Evolutionary conservation across 768 basidiomycete species (phyloP).

Genomic region (Coprinopsis sp.): DNA sequence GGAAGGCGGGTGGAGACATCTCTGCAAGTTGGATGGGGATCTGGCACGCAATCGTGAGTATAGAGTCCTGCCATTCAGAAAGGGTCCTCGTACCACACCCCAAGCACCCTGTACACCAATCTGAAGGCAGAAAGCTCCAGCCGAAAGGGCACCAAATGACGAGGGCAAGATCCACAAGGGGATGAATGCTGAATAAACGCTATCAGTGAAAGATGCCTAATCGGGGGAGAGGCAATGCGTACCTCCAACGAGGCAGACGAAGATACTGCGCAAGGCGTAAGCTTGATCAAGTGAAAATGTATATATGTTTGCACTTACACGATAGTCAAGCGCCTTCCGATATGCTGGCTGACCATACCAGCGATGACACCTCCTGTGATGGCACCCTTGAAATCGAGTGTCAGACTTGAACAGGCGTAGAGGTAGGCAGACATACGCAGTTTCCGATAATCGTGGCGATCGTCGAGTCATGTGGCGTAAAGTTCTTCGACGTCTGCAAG

Average conservation of each 20-base stretch:
- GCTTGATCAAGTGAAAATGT: constrained; percentile 6
- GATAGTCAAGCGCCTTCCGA: constrained; percentile 83
- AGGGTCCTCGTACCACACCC: constrained; percentile 66
- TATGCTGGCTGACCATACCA: constrained; percentile 66
- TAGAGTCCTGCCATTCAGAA: constrained; percentile 28
- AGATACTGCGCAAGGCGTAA: constrained; percentile 36
- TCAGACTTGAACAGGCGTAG: background rate
- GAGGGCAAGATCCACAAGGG: constrained; percentile 82
- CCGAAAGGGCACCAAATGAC: constrained; percentile 62
- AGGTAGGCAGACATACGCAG: constrained; percentile 35
- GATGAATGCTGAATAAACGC: constrained; percentile 44
- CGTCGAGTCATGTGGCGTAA: constrained; percentile 54
- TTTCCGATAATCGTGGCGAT: constrained; percentile 80
- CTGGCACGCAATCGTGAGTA: constrained; percentile 45
- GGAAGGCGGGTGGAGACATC: constrained; percentile 83
- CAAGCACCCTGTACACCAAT: constrained; percentile 89
- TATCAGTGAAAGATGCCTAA: background rate
- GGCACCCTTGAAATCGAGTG: constrained; percentile 35
- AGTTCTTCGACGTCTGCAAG: constrained; percentile 56
- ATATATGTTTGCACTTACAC: too few relatives aligned
- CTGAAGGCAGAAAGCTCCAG: constrained; percentile 84
- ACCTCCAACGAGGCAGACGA: constrained; percentile 52
- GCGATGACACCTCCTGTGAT: constrained; percentile 62
- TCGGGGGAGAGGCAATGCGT: constrained; percentile 5
- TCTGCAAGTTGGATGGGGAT: constrained; percentile 78